Percentiles rank a stretch among this genome's conserved stretches.
Evolutionary conservation across 2,329 filamentous ascomycete genomes (phyloP).

Genomic region (Epicoccum sorghinum): DNA sequence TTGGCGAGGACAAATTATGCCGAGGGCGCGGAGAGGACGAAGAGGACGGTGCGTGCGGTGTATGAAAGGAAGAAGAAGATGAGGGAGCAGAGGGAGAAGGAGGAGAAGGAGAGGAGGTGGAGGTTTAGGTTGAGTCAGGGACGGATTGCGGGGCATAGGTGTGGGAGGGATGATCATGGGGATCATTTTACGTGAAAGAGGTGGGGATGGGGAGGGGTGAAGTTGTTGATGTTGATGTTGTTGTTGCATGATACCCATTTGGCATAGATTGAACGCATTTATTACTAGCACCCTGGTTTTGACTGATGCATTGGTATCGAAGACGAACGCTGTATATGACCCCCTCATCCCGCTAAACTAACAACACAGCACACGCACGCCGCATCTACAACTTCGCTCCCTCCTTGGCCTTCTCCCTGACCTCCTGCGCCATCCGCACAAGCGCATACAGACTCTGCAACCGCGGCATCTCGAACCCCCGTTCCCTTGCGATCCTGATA

Average conservation of each 20-base stretch:
- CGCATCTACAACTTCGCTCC: constrained; percentile 20
- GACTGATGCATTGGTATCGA: no score
- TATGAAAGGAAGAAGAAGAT: constrained; percentile 86
- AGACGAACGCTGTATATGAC: no score
- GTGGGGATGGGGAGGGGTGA: background rate
- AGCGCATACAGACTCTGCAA: constrained; percentile 72
- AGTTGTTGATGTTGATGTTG: background rate
- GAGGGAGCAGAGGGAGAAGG: constrained; percentile 61
- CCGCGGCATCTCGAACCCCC: constrained; percentile 69
- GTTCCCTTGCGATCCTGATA: constrained; percentile 66
- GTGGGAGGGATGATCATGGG: constrained; percentile 57
- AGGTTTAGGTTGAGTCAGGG: constrained; percentile 53
- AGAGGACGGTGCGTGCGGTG: constrained; percentile 79
- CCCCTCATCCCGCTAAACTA: no score
- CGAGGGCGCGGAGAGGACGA: constrained; percentile 80
- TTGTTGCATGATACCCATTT: constrained; percentile 15
- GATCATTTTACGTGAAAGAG: constrained; percentile 68
- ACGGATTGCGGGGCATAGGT: constrained; percentile 59
- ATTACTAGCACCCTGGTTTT: background rate
- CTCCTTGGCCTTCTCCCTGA: constrained; percentile 49
- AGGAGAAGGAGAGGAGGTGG: constrained; percentile 46
- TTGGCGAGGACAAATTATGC: constrained; percentile 86
- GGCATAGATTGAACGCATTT: constrained; percentile 14
- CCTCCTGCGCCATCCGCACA: constrained; percentile 65
- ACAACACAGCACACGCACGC: background rate